Conservation (phyloP, 2,329 filamentous ascomycete genomes). For the Clonostachys rhizophaga region DNA sequence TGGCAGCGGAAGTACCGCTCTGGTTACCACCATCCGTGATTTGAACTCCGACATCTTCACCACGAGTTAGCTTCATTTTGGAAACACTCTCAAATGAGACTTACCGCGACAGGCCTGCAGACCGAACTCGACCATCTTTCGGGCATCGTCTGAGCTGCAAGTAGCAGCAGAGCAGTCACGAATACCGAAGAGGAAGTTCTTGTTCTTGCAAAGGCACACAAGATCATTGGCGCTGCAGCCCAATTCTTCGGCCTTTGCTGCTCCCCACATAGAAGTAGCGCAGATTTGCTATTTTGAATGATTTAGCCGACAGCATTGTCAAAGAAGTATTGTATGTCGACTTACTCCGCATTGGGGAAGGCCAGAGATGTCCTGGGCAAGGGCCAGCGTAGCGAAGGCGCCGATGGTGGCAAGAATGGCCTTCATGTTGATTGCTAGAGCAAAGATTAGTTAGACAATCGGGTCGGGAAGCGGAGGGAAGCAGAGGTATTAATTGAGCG, state of each 20-base stretch:
- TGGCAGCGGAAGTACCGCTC: constrained; percentile 1
- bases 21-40: constrained; percentile 13
- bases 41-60: constrained; percentile 22
- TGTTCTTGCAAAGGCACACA: constrained; percentile 40
- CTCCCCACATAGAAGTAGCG: constrained; percentile 41
- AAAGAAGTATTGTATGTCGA: constrained; percentile 5
- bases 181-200: constrained; percentile 42
- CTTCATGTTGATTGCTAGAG: constrained; percentile 42
- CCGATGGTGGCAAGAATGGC: constrained; percentile 34
- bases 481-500: neutral
- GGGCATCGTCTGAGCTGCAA: constrained; percentile 29
- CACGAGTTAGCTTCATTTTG: neutral
- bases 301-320: constrained; percentile 5
- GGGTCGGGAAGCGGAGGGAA: neutral
- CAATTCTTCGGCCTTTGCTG: constrained; percentile 32
- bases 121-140: constrained; percentile 30
- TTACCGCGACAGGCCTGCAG: constrained; percentile 25
- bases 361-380: constrained; percentile 31
- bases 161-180: constrained; percentile 43
- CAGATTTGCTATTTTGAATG: constrained; percentile 37
- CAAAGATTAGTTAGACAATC: constrained; percentile 2
- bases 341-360: constrained; percentile 52
- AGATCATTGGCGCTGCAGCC: constrained; percentile 36
- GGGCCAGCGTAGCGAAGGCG: constrained; percentile 30
- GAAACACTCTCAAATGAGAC: neutral